Evolutionary conservation across 2,329 filamentous ascomycete species (phyloP).

Genomic region (Colletotrichum cuscutae): DNA sequence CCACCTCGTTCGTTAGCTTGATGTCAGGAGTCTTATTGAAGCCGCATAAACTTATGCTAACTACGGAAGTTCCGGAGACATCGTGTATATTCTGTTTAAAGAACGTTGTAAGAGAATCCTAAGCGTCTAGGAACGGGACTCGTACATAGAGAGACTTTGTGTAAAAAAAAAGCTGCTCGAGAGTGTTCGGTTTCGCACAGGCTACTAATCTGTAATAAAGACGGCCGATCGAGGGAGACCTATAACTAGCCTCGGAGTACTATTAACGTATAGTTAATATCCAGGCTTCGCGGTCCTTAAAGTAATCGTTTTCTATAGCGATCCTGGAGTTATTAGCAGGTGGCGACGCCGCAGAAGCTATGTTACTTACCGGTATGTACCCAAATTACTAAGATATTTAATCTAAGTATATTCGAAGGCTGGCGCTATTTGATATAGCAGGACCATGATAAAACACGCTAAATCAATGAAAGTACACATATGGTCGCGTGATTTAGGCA

Average conservation of each 20-base stretch:
- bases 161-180: constrained; percentile 80
- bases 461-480: constrained; percentile 93
- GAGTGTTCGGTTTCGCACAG: constrained; percentile 73
- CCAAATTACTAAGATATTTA: constrained; percentile 88
- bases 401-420: constrained; percentile 91
- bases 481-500: constrained; percentile 83
- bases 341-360: neutral
- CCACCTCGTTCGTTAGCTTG: neutral
- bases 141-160: constrained; percentile 75
- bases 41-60: too few species aligned
- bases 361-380: constrained; percentile 66
- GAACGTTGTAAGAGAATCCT: constrained; percentile 71
- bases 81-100: constrained; percentile 66
- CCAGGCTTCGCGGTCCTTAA: constrained; percentile 82
- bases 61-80: too few species aligned
- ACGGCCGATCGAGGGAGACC: constrained; percentile 77
- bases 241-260: constrained; percentile 86
- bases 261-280: constrained; percentile 81
- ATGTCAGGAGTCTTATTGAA: neutral
- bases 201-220: constrained; percentile 92
- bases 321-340: constrained; percentile 56
- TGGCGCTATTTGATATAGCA: constrained; percentile 86
- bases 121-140: constrained; percentile 74
- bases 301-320: constrained; percentile 88
- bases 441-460: constrained; percentile 88